Evolutionary conservation across 2,329 filamentous ascomycete genomes (phyloP).

Genomic region (Colletotrichum sp.): DNA sequence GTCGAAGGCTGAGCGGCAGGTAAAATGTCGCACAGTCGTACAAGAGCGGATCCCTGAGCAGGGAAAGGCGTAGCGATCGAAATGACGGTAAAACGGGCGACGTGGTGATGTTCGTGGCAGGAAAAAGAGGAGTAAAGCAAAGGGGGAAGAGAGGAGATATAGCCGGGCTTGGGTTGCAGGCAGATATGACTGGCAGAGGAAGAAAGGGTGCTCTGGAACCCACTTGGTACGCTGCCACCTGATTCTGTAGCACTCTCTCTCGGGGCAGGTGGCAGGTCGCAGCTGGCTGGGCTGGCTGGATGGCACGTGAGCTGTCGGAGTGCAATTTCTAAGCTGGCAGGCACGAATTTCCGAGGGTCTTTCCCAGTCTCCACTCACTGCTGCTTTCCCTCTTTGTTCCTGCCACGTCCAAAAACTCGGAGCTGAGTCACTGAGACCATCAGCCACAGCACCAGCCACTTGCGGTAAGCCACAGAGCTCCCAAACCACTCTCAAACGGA

Average conservation of each 20-base stretch:
- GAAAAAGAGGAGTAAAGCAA: constrained; percentile 14
- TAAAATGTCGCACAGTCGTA: background rate
- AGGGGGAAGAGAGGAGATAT: constrained; percentile 13
- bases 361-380: background rate
- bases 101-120: constrained; percentile 7
- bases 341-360: background rate
- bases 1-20: background rate
- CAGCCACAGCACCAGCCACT: background rate
- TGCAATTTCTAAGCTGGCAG: background rate
- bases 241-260: constrained; percentile 14
- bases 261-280: background rate
- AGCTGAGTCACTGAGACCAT: background rate
- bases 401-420: background rate
- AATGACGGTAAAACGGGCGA: background rate
- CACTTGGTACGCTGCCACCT: constrained; percentile 9
- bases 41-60: background rate
- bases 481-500: background rate
- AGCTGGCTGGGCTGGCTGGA: background rate
- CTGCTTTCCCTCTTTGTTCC: background rate
- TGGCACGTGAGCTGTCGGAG: background rate
- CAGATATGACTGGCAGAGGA: background rate
- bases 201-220: constrained; percentile 2
- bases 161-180: constrained; percentile 9
- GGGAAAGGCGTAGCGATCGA: background rate
- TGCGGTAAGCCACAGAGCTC: background rate